These are phyloP conservation scores for Saccharomycopsis sp. DNA, from an alignment of 805 yeast genomes.

Conservation along the genomic window DNA sequence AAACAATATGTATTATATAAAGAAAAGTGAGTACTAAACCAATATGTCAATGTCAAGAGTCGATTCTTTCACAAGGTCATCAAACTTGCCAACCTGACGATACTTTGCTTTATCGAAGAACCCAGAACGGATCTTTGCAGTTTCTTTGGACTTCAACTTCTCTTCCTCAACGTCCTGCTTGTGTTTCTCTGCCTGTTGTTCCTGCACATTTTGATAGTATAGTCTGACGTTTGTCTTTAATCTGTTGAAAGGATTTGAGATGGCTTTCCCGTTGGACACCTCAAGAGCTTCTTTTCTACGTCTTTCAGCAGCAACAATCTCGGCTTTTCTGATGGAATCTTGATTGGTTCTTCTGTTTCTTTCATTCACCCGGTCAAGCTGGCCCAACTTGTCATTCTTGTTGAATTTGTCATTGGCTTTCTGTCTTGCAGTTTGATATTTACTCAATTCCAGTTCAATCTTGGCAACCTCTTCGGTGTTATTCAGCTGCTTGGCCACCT, in stretches of 20 bases:
- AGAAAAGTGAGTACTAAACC: too few relatives aligned
- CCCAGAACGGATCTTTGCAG: constrained; percentile 31
- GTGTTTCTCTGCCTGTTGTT: constrained; percentile 51
- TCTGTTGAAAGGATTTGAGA: constrained; percentile 77
- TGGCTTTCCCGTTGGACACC: constrained; percentile 27
- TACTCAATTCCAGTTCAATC: constrained; percentile 40
- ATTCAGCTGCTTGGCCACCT: constrained; percentile 58
- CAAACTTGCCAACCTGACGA: constrained; percentile 50
- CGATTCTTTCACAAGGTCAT: too few relatives aligned
- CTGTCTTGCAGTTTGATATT: constrained; percentile 31
- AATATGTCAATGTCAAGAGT: too few relatives aligned
- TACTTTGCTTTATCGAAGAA: constrained; percentile 42
- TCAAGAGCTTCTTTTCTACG: constrained; percentile 33
- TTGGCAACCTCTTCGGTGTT: constrained; percentile 36
- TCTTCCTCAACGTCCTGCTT: constrained; percentile 39
- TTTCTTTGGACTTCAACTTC: constrained; percentile 35
- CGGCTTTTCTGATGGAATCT: constrained; percentile 71
- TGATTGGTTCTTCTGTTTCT: constrained; percentile 79
- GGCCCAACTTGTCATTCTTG: constrained; percentile 27
- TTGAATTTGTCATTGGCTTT: constrained; percentile 29
- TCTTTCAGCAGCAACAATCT: constrained; percentile 49
- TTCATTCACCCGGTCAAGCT: constrained; percentile 66
- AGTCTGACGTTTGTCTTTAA: constrained; percentile 80
- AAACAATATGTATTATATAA: too few relatives aligned
- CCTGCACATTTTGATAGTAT: constrained; percentile 53